Evolutionary conservation across 371 early-diverging fungal species (phyloP).

Genomic region (Mucor racemosus): DNA sequence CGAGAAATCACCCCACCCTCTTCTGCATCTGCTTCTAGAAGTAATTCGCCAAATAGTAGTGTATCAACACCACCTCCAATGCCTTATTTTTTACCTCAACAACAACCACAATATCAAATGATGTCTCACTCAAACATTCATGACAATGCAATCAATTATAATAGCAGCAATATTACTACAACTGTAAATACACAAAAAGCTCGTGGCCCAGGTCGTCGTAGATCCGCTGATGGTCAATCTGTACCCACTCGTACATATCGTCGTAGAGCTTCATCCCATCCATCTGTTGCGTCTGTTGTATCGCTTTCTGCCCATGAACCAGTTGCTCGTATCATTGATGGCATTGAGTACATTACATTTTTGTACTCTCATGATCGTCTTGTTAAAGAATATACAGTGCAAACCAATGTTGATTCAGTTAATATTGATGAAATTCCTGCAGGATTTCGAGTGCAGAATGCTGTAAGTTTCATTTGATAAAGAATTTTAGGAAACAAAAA

Average conservation of each 20-base stretch:
- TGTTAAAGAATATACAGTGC: slow-evolving; percentile 73
- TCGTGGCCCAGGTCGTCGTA: slow-evolving; percentile 24
- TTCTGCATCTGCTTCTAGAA: slow-evolving; percentile 12
- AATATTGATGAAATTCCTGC: slow-evolving; percentile 61
- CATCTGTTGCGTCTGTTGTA: slow-evolving; percentile 54
- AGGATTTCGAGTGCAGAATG: slow-evolving; percentile 76
- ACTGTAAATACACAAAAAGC: background rate
- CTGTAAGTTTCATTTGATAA: slow-evolving; percentile 38
- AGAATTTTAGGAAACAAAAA: background rate
- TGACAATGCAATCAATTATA: background rate
- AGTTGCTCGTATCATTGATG: slow-evolving; percentile 45
- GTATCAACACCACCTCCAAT: slow-evolving; percentile 18
- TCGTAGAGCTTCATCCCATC: slow-evolving; percentile 44
- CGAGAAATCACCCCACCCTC: slow-evolving; percentile 23
- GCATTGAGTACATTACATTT: slow-evolving; percentile 70
- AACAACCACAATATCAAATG: background rate
- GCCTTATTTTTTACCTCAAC: background rate
- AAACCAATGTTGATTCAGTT: slow-evolving; percentile 76
- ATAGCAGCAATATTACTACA: background rate
- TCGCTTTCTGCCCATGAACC: slow-evolving; percentile 60
- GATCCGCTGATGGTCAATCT: slow-evolving; percentile 12
- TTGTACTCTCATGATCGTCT: slow-evolving; percentile 69
- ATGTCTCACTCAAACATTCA: background rate
- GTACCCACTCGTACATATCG: slow-evolving; percentile 24
- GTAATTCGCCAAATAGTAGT: slow-evolving; percentile 16